Conservation (phyloP, 1,139 yeast species). For the Nakaseomyces glabratus region DNA sequence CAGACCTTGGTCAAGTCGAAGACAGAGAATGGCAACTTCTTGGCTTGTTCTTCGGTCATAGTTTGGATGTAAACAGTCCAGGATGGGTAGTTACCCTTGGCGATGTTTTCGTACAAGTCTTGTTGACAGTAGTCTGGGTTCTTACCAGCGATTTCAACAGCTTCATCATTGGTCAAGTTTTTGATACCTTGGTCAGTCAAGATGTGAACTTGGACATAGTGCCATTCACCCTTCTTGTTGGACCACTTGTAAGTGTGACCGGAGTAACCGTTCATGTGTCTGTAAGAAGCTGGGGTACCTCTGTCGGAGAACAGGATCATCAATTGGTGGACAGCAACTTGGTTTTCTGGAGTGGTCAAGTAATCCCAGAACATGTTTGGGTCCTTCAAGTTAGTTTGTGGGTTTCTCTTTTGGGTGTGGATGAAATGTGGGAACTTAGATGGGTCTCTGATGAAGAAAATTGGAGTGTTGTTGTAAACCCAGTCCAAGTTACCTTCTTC, state of each 20-base stretch:
- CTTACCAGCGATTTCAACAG: conserved; percentile 47
- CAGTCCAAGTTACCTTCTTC: conserved; percentile 54
- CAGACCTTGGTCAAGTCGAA: conserved; percentile 61
- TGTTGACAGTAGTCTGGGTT: conserved; percentile 59
- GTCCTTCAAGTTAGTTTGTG: conserved; percentile 75
- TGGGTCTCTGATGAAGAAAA: conserved; percentile 53
- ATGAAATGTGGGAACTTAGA: conserved; percentile 49
- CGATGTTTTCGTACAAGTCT: conserved; percentile 55
- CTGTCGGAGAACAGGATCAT: conserved; percentile 55
- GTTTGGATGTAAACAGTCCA: conserved; percentile 62
- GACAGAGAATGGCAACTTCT: conserved; percentile 52
- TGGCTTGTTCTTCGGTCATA: conserved; percentile 59
- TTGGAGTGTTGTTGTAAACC: conserved; percentile 55
- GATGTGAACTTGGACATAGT: conserved; percentile 57
- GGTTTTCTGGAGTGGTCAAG: conserved; percentile 44
- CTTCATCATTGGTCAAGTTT: conserved; percentile 49
- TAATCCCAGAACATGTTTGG: conserved; percentile 69
- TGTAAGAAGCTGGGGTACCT: conserved; percentile 58
- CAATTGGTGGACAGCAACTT: conserved; percentile 59
- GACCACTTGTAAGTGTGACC: conserved; percentile 68
- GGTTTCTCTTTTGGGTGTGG: conserved; percentile 64
- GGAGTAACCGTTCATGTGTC: conserved; percentile 63
- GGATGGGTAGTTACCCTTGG: conserved; percentile 49
- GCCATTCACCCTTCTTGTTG: conserved; percentile 57
- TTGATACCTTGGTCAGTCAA: conserved; percentile 52